Evolutionary conservation across 768 basidiomycete species (phyloP).

Genomic region (Polyporus arcularius): DNA sequence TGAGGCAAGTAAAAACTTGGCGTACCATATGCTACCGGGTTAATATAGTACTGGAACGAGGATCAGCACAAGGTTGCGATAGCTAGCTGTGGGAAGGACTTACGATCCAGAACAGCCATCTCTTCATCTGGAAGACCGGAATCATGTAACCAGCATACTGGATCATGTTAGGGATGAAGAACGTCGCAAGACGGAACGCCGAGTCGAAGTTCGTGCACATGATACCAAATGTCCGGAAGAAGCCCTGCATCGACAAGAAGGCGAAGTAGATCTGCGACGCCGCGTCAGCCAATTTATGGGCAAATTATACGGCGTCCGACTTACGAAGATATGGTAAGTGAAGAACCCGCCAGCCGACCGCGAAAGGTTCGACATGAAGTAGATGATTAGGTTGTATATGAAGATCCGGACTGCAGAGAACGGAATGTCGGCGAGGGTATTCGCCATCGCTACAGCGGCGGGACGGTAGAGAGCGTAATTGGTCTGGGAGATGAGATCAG

Average conservation of each 20-base stretch:
- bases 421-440: constrained; percentile 68
- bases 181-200: constrained; percentile 54
- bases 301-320: background rate
- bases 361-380: constrained; percentile 62
- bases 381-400: constrained; percentile 64
- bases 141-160: constrained; percentile 73
- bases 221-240: constrained; percentile 76
- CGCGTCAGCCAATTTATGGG: background rate
- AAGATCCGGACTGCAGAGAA: constrained; percentile 63
- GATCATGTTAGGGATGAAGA: constrained; percentile 79
- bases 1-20: background rate
- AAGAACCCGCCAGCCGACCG: constrained; percentile 46
- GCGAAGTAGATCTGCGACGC: constrained; percentile 48
- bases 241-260: constrained; percentile 76
- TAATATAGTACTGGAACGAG: constrained; percentile 64
- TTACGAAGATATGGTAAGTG: constrained; percentile 61
- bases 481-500: constrained; percentile 35
- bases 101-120: constrained; percentile 87
- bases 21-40: constrained; percentile 73
- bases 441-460: constrained; percentile 63
- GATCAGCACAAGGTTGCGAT: constrained; percentile 13
- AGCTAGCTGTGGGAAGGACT: constrained; percentile 25
- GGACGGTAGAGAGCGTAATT: constrained; percentile 68
- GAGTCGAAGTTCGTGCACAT: constrained; percentile 56
- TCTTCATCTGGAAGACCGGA: constrained; percentile 68